Percentiles rank a stretch among this genome's conserved stretches.
Conservation (phyloP, 1,139 yeast genomes). For the Zygoascus sp. region DNA sequence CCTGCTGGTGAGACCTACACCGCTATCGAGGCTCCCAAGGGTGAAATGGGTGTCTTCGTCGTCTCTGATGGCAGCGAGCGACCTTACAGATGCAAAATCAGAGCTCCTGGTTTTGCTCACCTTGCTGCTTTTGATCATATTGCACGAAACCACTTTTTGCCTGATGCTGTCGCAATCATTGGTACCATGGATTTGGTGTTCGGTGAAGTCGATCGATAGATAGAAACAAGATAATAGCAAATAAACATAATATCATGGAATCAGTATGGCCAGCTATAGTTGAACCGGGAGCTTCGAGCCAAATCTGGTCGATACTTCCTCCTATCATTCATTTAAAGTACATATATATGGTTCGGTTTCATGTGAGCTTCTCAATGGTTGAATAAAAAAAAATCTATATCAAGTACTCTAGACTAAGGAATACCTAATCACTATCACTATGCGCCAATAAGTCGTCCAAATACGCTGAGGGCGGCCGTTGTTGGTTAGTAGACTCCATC, state of each 20-base stretch:
- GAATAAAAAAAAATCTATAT: too few species aligned
- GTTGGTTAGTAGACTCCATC: constrained; percentile 17
- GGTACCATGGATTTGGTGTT: constrained; percentile 95
- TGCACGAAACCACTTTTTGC: constrained; percentile 79
- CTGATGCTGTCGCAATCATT: constrained; percentile 90
- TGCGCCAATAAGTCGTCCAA: constrained; percentile 36
- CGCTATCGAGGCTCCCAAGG: constrained; percentile 92
- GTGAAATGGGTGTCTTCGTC: constrained; percentile 89
- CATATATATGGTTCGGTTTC: too few species aligned
- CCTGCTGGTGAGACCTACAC: constrained; percentile 92
- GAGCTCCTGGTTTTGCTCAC: constrained; percentile 92
- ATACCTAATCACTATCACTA: constrained; percentile 16
- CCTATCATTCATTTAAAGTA: too few species aligned
- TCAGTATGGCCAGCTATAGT: too few species aligned
- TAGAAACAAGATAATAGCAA: not conserved
- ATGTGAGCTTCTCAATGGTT: too few species aligned
- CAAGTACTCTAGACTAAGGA: not conserved
- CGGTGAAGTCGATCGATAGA: constrained; percentile 86
- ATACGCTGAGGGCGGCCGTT: constrained; percentile 39
- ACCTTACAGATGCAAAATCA: constrained; percentile 87
- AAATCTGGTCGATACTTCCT: too few species aligned
- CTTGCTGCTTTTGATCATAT: constrained; percentile 84
- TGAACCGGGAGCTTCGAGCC: too few species aligned
- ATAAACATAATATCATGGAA: not conserved
- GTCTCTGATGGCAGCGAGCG: constrained; percentile 88